Percentiles rank a stretch among this genome's conserved stretches.
Evolutionary conservation across 306 rosid species (phyloP).

Genomic region (Parietaria judaica): DNA sequence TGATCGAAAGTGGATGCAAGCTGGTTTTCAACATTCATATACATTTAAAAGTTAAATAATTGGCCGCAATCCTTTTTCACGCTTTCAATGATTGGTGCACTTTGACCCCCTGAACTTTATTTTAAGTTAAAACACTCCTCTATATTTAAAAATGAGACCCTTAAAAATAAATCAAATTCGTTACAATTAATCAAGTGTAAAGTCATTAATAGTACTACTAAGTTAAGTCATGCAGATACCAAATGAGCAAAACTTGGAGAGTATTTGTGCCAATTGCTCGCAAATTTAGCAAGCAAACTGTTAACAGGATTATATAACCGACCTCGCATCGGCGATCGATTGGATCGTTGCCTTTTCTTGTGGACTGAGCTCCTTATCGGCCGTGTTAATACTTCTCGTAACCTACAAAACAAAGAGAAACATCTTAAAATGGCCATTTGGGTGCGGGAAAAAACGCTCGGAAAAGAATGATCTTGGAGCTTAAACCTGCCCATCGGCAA

Average conservation of each 20-base stretch:
- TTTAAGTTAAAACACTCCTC: no score
- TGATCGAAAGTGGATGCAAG: slow-evolving; percentile 64
- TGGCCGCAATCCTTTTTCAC: no score
- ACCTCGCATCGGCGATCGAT: slow-evolving; percentile 79
- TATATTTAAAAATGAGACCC: no score
- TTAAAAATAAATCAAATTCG: no score
- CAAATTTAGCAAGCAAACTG: no score
- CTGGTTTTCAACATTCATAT: slow-evolving; percentile 25
- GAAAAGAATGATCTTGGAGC: slow-evolving; percentile 5
- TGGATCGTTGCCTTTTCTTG: slow-evolving; percentile 75
- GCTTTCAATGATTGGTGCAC: no score
- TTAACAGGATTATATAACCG: neutral
- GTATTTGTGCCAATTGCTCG: no score
- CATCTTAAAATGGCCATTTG: neutral
- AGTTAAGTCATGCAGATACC: no score
- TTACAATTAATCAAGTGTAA: no score
- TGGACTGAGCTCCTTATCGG: slow-evolving; percentile 49
- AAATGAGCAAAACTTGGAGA: no score
- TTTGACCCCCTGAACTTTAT: no score
- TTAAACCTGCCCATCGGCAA: slow-evolving; percentile 86
- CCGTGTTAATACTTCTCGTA: slow-evolving; percentile 44
- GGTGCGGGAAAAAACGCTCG: neutral
- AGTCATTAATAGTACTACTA: no score
- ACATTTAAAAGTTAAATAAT: slow-evolving; percentile 8
- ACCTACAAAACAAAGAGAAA: slow-evolving; percentile 40